phyloP scores from a whole-genome alignment of 1,139 yeast genomes.

The Martiniozyma asiatica region DNA sequence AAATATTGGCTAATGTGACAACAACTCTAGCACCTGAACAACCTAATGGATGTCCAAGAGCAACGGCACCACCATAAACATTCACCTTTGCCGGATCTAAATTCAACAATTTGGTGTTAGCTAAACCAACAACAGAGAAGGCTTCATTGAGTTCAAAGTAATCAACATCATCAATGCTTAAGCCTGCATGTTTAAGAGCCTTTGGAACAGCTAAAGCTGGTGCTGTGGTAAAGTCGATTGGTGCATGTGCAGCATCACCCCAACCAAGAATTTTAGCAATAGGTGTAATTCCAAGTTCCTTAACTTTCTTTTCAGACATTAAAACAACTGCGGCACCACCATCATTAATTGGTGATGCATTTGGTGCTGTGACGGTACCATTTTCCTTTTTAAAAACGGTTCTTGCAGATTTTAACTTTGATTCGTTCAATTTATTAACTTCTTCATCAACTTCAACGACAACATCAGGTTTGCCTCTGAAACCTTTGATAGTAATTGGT shows the following conservation, averaged over 20 bases:
- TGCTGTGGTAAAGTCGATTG: conserved; percentile 89
- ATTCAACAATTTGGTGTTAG: conserved; percentile 66
- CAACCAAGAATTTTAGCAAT: conserved; percentile 81
- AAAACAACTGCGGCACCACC: conserved; percentile 93
- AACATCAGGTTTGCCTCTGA: conserved; percentile 85
- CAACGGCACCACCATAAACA: conserved; percentile 97
- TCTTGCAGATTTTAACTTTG: conserved; percentile 67
- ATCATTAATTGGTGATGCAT: conserved; percentile 90
- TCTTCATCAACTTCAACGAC: conserved; percentile 65
- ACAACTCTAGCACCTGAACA: conserved; percentile 95
- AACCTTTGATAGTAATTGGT: conserved; percentile 79
- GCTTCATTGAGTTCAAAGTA: conserved; percentile 94
- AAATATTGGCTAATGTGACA: conserved; percentile 67
- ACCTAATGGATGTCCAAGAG: conserved; percentile 94
- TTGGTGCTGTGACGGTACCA: conserved; percentile 95
- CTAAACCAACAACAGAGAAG: conserved; percentile 88
- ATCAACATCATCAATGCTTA: conserved; percentile 51
- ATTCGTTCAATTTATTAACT: conserved; percentile 59
- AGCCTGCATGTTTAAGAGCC: conserved; percentile 79
- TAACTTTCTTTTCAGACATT: conserved; percentile 70
- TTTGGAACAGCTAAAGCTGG: conserved; percentile 92
- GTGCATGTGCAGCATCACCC: conserved; percentile 97
- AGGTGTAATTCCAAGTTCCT: conserved; percentile 78
- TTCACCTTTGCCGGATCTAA: conserved; percentile 64
- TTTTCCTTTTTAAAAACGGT: conserved; percentile 85